Base-by-base conservation (phyloP, 2,329 filamentous ascomycete genomes). In the Rhexocercosporidium sp. region DNA sequence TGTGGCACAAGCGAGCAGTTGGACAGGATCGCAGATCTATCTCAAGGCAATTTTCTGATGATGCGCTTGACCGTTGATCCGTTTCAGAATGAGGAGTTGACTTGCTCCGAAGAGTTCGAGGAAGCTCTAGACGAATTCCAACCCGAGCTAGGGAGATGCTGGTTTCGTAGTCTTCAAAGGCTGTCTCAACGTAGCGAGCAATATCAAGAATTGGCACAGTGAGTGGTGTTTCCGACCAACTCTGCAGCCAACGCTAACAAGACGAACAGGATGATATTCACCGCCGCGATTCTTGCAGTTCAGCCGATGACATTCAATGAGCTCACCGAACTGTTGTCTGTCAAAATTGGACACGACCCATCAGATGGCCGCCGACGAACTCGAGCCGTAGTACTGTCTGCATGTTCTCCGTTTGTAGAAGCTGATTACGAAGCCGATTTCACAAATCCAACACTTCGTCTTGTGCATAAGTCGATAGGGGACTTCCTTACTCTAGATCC, bases 301-400 rank as follows among this genome's bases (percentile, higher is more conserved):
- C 66, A 68, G 44, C 62, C 66, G 22, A 57, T 68, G 56, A 61
- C 56, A 18, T 59, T 68, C n/a, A 65, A 62, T 39, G 66, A 68
- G 37, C 47, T 68, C 25, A 57, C 61, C 25, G 64, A 66, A 9
- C 46, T 66, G 11, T 22, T 66, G 27, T 61, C 64, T 2, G 34
- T 66, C 57, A 66, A 57, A 20, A 61, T 66, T 22, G 64, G 64
- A 34, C 46, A 62, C 18, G 64, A 66, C n/a, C 64, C 64, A 46
- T 66, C 64, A 18, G 20, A 37, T 1, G 20, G 64, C 27, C 51
- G 64, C 6, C 64, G 53, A 27, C 34, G 64, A 27, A 66, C 64
- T 31, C 44, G 64, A 62, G 61, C 64, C 16, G 64, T 62, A 6
- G 34, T 66, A 20, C 27, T 66, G 22, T 66, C 64, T n/a, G 64